Conservation (phyloP, 352 stramenopile genomes). For the Pilasporangium apinafurcum region DNA sequence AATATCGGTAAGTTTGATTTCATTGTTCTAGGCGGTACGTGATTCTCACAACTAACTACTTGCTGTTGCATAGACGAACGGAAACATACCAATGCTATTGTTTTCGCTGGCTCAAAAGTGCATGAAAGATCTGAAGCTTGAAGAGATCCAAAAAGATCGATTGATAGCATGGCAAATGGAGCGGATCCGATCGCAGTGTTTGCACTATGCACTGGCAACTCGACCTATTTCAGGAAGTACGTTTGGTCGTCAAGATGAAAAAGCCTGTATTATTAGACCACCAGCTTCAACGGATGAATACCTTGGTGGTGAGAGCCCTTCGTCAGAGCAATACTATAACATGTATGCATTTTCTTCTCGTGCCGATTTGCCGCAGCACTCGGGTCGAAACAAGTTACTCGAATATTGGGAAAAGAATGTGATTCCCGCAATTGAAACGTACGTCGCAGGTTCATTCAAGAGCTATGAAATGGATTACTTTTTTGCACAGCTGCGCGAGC, state of each 20-base stretch:
- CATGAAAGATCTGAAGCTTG: slow-evolving; percentile 24
- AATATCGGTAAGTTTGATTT: slow-evolving; percentile 28
- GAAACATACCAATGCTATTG: slow-evolving; percentile 47
- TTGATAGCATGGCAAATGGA: slow-evolving; percentile 35
- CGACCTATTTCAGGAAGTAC: slow-evolving; percentile 34
- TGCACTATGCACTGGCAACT: slow-evolving; percentile 36
- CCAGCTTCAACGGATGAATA: slow-evolving; percentile 12
- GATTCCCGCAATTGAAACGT: slow-evolving; percentile 77
- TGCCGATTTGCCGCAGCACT: slow-evolving; percentile 56
- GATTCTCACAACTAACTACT: too few relatives aligned
- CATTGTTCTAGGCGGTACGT: not conserved
- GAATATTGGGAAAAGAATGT: slow-evolving; percentile 85
- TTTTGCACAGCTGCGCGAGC: slow-evolving; percentile 74
- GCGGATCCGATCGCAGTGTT: slow-evolving; percentile 26
- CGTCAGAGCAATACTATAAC: slow-evolving; percentile 59
- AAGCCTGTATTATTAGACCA: slow-evolving; percentile 19
- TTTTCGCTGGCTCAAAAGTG: slow-evolving; percentile 61
- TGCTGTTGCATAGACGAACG: slow-evolving; percentile 27
- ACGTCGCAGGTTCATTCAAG: slow-evolving; percentile 78
- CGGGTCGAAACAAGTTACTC: slow-evolving; percentile 70
- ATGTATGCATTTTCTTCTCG: slow-evolving; percentile 63
- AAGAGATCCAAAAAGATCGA: slow-evolving; percentile 23
- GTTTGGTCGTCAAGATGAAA: slow-evolving; percentile 22
- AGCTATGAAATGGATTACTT: slow-evolving; percentile 87
- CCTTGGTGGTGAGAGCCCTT: slow-evolving; percentile 8